Evolutionary conservation across 768 basidiomycete genomes (phyloP), one percentile per base, ranked within the genome.

Genomic region (Gymnopilus junonius): DNA sequence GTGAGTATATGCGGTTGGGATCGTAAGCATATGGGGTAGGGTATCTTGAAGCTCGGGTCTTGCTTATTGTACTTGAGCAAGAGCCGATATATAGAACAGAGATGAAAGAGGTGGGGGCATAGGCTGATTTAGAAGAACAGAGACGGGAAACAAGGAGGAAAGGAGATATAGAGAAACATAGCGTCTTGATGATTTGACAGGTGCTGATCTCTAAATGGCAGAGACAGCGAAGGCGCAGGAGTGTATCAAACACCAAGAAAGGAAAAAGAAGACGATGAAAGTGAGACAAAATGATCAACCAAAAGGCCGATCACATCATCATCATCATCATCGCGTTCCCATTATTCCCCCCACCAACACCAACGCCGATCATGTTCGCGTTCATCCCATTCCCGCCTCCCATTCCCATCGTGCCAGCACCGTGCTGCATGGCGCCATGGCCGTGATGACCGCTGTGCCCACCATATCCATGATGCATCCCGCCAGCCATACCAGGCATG

Each of bases 241-340:
- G 29, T 54, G 37, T 31, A 34, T 54, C 20, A 40, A 37, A 56
- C n/a, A 50, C 17, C 20, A 32, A 7, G 17, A 17, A n/a, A 15
- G 40, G 37, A 27, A 29, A 12, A n/a, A 37, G 51, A 48, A 55
- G 55, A 15, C 42, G 20, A 55, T 17, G n/a, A 42, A 48, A 43
- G 20, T 23, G 31, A 54, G 35, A 54, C 20, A 20, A 37, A 17
- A 21, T 21, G 53, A 54, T 37, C 17, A 29, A 58, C 50, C 32
- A 57, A 10, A 63, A 59, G 27, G 35, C 12, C 45, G 40, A 39
- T 64, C 58, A 65, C 58, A 62, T 56, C 70, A 71, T 71, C 70
- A 71, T 71, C 68, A 71, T 69, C 70, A 71, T 71, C 66, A 67
- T 59, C 48, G 53, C 64, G 34, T 50, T 63, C 50, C 66, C 68